These are phyloP conservation scores for Populus trichocarpa DNA, from an alignment of 441 rosid genomes.

Conservation along the genomic window DNA sequence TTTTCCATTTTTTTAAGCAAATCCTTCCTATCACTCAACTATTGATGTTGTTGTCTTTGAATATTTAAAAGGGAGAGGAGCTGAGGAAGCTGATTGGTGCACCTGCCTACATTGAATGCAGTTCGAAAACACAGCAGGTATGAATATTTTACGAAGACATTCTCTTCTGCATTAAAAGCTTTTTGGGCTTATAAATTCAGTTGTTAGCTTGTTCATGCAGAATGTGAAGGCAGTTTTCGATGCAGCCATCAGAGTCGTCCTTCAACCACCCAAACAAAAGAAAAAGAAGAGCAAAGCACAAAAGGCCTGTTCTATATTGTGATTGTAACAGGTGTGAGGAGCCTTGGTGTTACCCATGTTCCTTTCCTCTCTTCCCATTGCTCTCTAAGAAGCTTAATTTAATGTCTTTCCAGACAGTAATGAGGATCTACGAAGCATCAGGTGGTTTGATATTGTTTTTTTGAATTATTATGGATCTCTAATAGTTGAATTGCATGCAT, in stretches of 20 bases:
- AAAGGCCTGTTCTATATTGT: slow-evolving; percentile 74
- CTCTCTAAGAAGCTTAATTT: slow-evolving; percentile 30
- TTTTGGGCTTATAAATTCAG: neutral
- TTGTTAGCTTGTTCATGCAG: slow-evolving; percentile 35
- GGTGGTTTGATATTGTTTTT: slow-evolving; percentile 30
- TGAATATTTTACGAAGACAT: neutral
- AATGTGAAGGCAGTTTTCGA: slow-evolving; percentile 89
- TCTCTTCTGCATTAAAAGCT: neutral
- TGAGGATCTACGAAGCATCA: slow-evolving; percentile 32
- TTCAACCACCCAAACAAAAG: slow-evolving; percentile 87
- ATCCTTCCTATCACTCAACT: neutral
- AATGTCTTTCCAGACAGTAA: slow-evolving; percentile 22
- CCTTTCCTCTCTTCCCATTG: slow-evolving; percentile 17
- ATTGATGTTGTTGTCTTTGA: neutral
- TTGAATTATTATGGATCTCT: slow-evolving; percentile 32
- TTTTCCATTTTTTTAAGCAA: neutral
- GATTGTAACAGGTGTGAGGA: slow-evolving; percentile 30
- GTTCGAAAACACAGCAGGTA: slow-evolving; percentile 97
- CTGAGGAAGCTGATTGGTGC: slow-evolving; percentile 82
- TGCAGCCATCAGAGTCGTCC: slow-evolving; percentile 85
- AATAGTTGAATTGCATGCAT: slow-evolving; percentile 27
- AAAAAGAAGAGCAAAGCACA: slow-evolving; percentile 82
- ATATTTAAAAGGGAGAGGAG: slow-evolving; percentile 75
- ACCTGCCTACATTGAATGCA: slow-evolving; percentile 88
- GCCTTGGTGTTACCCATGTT: slow-evolving; percentile 16